Percentiles rank a stretch among this genome's conserved stretches.
Conservation (phyloP, 73 alveolate species). For the Paraurostyla sp. region DNA sequence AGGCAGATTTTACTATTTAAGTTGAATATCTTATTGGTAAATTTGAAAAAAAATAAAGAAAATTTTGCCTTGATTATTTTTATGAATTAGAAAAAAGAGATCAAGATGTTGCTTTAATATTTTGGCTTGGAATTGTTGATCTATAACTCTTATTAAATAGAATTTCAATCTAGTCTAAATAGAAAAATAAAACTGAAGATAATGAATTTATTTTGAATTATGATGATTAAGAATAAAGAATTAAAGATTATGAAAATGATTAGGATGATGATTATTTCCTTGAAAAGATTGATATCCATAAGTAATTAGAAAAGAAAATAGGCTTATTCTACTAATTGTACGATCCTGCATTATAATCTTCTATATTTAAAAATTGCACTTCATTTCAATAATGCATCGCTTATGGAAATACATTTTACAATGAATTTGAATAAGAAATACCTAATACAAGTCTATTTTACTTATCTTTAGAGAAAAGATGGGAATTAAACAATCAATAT, state of each 20-base stretch:
- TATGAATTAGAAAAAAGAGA: background rate
- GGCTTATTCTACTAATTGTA: too few species aligned
- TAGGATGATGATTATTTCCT: background rate
- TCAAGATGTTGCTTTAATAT: background rate
- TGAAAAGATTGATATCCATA: background rate
- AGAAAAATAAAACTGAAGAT: background rate
- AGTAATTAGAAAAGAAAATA: background rate
- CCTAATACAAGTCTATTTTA: background rate
- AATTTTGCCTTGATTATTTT: background rate
- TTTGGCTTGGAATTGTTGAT: constrained; percentile 9
- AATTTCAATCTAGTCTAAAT: background rate
- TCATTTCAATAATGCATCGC: too few species aligned
- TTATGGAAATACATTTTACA: too few species aligned
- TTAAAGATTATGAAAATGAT: background rate
- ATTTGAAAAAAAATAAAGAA: background rate
- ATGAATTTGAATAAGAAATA: too few species aligned
- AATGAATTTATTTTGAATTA: background rate
- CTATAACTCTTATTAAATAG: background rate
- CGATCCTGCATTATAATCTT: too few species aligned
- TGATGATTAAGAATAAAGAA: constrained; percentile 4
- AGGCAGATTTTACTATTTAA: background rate
- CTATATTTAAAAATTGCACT: too few species aligned
- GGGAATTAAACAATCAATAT: background rate
- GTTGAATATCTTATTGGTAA: background rate
- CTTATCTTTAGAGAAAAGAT: background rate